Evolutionary conservation across 345 rosid genomes (phyloP).

Genomic region (Eucalyptus regnans): DNA sequence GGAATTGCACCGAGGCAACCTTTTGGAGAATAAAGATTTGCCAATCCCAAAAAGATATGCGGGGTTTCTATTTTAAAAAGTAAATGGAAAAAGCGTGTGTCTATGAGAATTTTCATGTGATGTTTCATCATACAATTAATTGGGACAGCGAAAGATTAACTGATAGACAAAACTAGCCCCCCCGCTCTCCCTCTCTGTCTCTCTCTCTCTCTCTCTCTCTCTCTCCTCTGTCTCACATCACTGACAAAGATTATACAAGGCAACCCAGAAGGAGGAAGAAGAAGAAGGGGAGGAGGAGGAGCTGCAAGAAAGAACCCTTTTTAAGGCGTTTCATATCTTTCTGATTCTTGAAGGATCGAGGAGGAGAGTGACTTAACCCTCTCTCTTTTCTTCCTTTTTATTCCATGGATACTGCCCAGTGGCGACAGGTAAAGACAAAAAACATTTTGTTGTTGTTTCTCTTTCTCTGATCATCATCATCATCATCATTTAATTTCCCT

Average conservation of each 20-base stretch:
- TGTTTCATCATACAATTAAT: neutral
- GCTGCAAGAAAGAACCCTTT: neutral
- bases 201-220: neutral
- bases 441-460: neutral
- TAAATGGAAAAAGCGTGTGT: neutral
- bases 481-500: neutral
- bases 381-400: neutral
- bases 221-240: neutral
- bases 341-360: neutral
- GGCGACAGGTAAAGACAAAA: constrained; percentile 28
- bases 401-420: constrained; percentile 25
- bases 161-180: neutral
- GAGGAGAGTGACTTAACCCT: neutral
- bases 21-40: neutral
- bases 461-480: neutral
- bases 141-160: neutral
- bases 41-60: neutral
- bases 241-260: neutral
- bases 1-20: neutral
- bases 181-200: neutral
- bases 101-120: neutral
- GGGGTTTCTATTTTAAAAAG: neutral
- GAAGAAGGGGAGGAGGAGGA: neutral
- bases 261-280: neutral
- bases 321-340: neutral